phyloP scores from a whole-genome alignment of 2,329 filamentous ascomycete genomes.

The Teratosphaeria pseudoeucalypti region DNA sequence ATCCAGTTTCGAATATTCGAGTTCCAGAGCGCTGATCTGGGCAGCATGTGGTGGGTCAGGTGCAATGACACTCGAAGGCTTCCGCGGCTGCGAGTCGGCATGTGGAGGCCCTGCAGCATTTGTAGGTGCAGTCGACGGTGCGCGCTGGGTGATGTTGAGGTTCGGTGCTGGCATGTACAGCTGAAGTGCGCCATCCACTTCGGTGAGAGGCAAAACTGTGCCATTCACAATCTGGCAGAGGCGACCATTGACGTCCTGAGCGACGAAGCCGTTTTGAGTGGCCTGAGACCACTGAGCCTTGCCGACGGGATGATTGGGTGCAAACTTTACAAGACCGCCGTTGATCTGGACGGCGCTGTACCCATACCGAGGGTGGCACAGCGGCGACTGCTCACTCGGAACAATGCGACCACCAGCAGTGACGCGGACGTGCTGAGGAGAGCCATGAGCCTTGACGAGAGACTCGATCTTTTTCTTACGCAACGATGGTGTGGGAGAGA shows the following conservation, averaged over 20 bases:
- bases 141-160: conserved; percentile 18
- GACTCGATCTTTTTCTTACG: conserved; percentile 40
- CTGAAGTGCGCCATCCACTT: conserved; percentile 23
- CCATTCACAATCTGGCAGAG: conserved; percentile 29
- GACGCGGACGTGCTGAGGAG: conserved; percentile 40
- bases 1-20: conserved; percentile 27
- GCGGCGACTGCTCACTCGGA: conserved; percentile 34
- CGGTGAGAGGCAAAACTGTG: conserved; percentile 24
- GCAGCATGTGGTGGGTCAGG: conserved; percentile 16
- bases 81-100: background rate
- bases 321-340: conserved; percentile 28
- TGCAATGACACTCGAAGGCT: conserved; percentile 1
- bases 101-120: background rate
- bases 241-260: conserved; percentile 25
- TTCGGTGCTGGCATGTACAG: conserved; percentile 29
- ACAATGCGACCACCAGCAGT: conserved; percentile 44
- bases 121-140: background rate
- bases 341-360: conserved; percentile 29
- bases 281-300: conserved; percentile 21
- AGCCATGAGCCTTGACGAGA: conserved; percentile 42
- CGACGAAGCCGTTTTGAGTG: conserved; percentile 28
- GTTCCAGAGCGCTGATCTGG: conserved; percentile 26
- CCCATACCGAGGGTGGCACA: conserved; percentile 29
- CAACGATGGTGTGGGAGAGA: conserved; percentile 40
- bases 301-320: conserved; percentile 23